Percentiles rank a stretch among this genome's conserved stretches.
Evolutionary conservation across 208 protist species (phyloP).

Genomic region (Leishmania aethiopica): DNA sequence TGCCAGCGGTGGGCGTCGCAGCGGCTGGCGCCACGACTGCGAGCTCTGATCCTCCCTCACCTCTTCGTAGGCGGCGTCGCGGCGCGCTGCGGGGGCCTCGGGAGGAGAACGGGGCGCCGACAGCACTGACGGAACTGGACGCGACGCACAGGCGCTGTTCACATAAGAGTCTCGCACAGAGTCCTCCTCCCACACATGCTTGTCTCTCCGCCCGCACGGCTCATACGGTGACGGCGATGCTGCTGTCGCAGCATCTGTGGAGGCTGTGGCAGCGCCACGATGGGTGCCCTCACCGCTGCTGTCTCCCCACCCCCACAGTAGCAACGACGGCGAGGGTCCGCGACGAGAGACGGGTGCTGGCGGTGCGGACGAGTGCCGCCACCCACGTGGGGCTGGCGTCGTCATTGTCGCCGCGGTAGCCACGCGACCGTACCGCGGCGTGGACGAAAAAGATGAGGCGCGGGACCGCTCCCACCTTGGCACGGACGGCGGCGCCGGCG

Average conservation of each 20-base stretch:
- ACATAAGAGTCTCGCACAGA: background rate
- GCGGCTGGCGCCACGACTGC: background rate
- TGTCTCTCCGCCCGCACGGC: background rate
- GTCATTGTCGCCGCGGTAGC: background rate
- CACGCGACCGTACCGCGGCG: background rate
- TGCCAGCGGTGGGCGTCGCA: background rate
- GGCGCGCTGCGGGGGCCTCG: background rate
- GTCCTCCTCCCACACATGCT: background rate
- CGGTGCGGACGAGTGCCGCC: slow-evolving; percentile 12
- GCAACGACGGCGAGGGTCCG: slow-evolving; percentile 15
- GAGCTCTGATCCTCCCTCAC: slow-evolving; percentile 13
- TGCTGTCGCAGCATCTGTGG: background rate
- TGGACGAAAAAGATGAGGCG: background rate
- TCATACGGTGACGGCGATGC: slow-evolving; percentile 9
- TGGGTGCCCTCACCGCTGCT: background rate
- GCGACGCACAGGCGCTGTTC: background rate
- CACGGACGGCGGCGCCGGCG: background rate
- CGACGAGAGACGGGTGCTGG: background rate
- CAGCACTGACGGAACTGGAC: background rate
- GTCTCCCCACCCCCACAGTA: slow-evolving; percentile 34
- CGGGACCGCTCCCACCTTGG: background rate
- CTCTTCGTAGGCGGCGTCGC: slow-evolving; percentile 26
- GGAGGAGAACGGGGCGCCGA: background rate
- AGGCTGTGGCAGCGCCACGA: background rate
- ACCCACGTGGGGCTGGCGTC: background rate